These are phyloP conservation scores for Botrytis hyacinthi DNA, from an alignment of 2,329 filamentous ascomycete species.

Conservation along the genomic window DNA sequence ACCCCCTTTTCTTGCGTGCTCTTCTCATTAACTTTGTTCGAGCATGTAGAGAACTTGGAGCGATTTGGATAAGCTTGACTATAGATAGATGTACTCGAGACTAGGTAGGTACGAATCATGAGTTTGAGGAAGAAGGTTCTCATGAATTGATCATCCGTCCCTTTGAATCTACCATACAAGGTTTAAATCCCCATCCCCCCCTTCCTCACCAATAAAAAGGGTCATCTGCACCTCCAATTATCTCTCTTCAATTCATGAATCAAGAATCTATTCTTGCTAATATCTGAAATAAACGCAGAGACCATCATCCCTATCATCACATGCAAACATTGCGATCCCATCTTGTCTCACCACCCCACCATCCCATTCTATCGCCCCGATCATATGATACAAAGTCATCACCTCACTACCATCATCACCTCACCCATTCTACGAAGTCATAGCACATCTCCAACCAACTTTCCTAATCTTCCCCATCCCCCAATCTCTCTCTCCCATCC, in stretches of 20 bases:
- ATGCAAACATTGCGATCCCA: constrained; percentile 4
- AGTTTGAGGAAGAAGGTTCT: not conserved
- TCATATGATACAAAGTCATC: constrained; percentile 20
- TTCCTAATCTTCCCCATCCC: not conserved
- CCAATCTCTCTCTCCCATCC: not conserved
- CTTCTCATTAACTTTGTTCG: not conserved
- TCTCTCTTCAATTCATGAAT: not conserved
- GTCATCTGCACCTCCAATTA: constrained; percentile 14
- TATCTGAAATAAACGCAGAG: not conserved
- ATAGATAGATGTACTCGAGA: constrained; percentile 12
- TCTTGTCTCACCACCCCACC: constrained; percentile 20
- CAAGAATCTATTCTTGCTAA: not conserved
- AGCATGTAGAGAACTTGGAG: not conserved
- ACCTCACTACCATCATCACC: not conserved
- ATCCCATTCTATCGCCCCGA: constrained; percentile 2
- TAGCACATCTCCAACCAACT: not conserved
- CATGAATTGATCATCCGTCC: constrained; percentile 20
- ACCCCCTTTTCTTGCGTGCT: not conserved
- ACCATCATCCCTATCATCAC: not conserved
- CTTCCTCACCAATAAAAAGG: constrained; percentile 16
- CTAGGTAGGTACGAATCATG: not conserved
- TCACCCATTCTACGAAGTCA: not conserved
- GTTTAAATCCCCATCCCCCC: not conserved
- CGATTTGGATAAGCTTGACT: not conserved
- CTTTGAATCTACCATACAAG: constrained; percentile 11